Base-by-base conservation (phyloP, 257 asterid species). In the Fraxinus cuspidata region DNA sequence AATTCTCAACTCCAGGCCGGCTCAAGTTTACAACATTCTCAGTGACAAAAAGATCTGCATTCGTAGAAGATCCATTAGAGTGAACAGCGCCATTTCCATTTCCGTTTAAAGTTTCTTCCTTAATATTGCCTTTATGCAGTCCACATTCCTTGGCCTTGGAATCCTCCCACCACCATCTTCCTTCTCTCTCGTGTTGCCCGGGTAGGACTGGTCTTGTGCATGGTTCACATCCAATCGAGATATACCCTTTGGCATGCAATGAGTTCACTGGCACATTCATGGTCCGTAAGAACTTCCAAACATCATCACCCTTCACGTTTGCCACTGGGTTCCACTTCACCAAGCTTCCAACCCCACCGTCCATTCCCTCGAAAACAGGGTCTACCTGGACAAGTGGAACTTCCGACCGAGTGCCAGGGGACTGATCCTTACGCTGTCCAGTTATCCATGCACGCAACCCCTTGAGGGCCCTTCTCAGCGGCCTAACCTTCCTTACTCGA, bases 151-250 rank as follows among this genome's bases (percentile, higher is more conserved):
- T 87, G 44, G 89, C 87, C 74, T 87, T 83, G 16, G 89, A 88
- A 75, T 87, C 91, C 75, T 87, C 89, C 89, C 91, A 87, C 91
- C 91, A 87, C 91, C 91, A 87, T 66, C 91, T 81, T 60, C 91
- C 91, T 79, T 87, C 91, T 18, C 91, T 75, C 79, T 87, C 91
- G 38, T 87, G 91, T 44, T 87, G 91, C 21, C 91, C 89, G 1
- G 91, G 91, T 19, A 87, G 77, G 12, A 87, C 89, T 0, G 89
- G 81, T 71, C 91, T 81, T 1, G 91, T 87, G 79, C 91, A 87
- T 0, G 91, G 91, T 51, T 87, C 91, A 64, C 91, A 87, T 18
- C 91, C 91, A 58, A 87, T 87, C 0, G 91, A 87, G 3, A 85
- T 71, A 13, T 87, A 87, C 0, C 91, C 91, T 71, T 83, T 71